Percentiles rank a stretch among this genome's conserved stretches.
phyloP scores from a whole-genome alignment of 176 grass and related monocot genomes.

The Oryza rufipogon region DNA sequence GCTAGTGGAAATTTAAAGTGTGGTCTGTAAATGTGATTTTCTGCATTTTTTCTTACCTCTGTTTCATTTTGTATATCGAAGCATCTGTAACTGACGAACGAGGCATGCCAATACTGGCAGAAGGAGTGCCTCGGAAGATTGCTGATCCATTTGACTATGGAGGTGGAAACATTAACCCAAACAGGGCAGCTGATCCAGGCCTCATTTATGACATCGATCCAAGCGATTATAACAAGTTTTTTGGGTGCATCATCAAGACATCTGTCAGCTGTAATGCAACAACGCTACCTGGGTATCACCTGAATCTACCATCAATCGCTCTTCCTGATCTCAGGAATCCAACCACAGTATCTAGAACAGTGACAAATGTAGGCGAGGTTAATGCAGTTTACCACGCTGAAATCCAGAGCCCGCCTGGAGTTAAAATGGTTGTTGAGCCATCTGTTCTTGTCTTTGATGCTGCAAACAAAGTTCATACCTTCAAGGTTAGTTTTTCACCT shows the following conservation, averaged over 20 bases:
- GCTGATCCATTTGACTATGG: conserved; percentile 53
- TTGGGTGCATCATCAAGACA: conserved; percentile 21
- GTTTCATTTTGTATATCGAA: neutral
- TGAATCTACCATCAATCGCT: conserved; percentile 41
- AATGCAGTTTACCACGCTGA: conserved; percentile 22
- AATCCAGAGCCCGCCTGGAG: conserved; percentile 32
- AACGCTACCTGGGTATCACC: neutral
- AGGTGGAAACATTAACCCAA: conserved; percentile 31
- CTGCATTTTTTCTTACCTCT: too few species aligned
- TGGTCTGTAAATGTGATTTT: neutral
- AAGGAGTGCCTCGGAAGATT: conserved; percentile 25
- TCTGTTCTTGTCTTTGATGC: conserved; percentile 28
- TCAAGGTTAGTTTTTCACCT: conserved; percentile 41
- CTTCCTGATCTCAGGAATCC: conserved; percentile 32
- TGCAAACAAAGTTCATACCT: conserved; percentile 12
- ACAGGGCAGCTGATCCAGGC: conserved; percentile 27
- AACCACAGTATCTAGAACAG: neutral
- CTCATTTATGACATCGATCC: conserved; percentile 46
- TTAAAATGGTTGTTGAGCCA: conserved; percentile 40
- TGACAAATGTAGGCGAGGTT: conserved; percentile 35
- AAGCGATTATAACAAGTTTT: conserved; percentile 31
- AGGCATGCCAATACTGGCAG: conserved; percentile 39
- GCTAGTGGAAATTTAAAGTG: neutral
- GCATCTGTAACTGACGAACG: conserved; percentile 27
- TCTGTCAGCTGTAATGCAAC: neutral